Evolutionary conservation across 2,329 filamentous ascomycete genomes (phyloP).

Genomic region (Daldinia sp.): DNA sequence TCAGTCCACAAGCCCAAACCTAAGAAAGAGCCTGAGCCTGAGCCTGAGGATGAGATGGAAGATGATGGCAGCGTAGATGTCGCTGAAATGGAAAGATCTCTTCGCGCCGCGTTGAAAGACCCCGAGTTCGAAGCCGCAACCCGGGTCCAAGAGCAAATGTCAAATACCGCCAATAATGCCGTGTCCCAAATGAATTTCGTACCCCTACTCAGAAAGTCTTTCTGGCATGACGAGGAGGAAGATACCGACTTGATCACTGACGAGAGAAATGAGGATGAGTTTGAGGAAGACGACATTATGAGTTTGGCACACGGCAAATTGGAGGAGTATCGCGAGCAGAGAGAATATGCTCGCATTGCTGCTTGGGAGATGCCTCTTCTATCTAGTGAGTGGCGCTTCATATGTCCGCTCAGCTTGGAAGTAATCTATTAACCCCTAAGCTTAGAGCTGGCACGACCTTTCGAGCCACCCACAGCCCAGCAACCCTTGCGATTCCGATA

Average conservation of each 20-base stretch:
- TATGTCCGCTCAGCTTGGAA: not conserved
- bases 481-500: slow-evolving; percentile 92
- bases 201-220: slow-evolving; percentile 21
- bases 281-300: slow-evolving; percentile 86
- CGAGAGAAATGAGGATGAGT: slow-evolving; percentile 62
- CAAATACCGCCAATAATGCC: slow-evolving; percentile 11
- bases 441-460: slow-evolving; percentile 86
- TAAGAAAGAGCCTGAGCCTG: slow-evolving; percentile 39
- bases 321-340: slow-evolving; percentile 86
- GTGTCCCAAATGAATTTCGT: slow-evolving; percentile 12
- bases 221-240: slow-evolving; percentile 50
- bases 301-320: slow-evolving; percentile 86
- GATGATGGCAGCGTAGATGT: slow-evolving; percentile 34
- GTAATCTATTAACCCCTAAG: slow-evolving; percentile 18
- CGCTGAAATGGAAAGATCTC: slow-evolving; percentile 24
- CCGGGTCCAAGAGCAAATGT: slow-evolving; percentile 31
- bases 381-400: slow-evolving; percentile 73
- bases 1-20: slow-evolving; percentile 37
- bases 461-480: slow-evolving; percentile 74
- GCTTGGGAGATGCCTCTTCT: slow-evolving; percentile 97
- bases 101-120: slow-evolving; percentile 7
- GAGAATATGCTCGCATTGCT: slow-evolving; percentile 87
- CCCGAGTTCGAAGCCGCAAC: slow-evolving; percentile 13
- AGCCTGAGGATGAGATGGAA: slow-evolving; percentile 40
- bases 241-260: slow-evolving; percentile 48